Evolutionary conservation across 139 green algal genomes (phyloP), one percentile per base, ranked within the genome.

Genomic region (Eudorina sp.): DNA sequence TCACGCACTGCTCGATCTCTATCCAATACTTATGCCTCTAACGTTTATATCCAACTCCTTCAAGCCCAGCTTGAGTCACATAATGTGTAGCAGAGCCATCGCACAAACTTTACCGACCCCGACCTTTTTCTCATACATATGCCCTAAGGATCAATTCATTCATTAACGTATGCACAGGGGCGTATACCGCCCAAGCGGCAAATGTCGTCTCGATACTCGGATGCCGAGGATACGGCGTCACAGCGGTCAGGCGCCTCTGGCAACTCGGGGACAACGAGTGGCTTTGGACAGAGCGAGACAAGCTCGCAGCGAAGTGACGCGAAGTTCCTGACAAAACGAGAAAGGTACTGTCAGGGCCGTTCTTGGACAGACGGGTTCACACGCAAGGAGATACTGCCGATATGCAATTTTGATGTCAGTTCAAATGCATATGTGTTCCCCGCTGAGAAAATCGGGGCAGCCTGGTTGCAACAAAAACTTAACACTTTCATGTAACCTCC

Each of bases 291-390:
- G 27, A 82, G 74, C 74, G 45, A 82, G 74, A 82, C 74, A 18
- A 62, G 40, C 11, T 64, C 45, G 14, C 74, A 82, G 31, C 45
- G 74, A 7, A 82, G 74, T 51, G 74, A 82, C 29, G 14, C 45
- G 31, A 64, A 82, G 45, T 82, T 82, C 29, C 7, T 82, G 31
- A n/a, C n/a, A n/a, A 82, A 36, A 43, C 72, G 66, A 18, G 70
- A 79, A 79, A 79, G 46, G 46, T 41, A 31, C 27, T 45, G 29
- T 9, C 72, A 4, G 31, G 66, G 21, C 46, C 23, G 9, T 51
- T 53, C 6, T 40, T 27, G 8, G 19, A 40, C 25, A 41, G 19
- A 27, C 7, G 72, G 5, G 0, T 3, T 82, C 29, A 43, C 74
- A n/a, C 2, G 27, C 40, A 55, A 55, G 3, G 16, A 36, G 14